Conservation (phyloP, 192 early-diverging fungal genomes). For the Glomus cerebriforme region DNA sequence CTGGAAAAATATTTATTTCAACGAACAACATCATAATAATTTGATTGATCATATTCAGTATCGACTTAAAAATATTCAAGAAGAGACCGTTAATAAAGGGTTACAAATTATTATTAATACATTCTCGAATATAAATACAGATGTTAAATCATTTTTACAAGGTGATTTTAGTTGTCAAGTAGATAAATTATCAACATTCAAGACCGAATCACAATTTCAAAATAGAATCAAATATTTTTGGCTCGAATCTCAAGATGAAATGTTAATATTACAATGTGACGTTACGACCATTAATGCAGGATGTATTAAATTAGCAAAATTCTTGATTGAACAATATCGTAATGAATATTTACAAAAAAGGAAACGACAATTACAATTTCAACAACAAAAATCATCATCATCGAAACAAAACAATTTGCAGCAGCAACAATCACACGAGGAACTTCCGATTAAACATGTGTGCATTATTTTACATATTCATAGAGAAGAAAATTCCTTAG, state of each 20-base stretch:
- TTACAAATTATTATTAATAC: slow-evolving; percentile 30
- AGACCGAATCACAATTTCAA: slow-evolving; percentile 31
- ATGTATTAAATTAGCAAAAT: slow-evolving; percentile 34
- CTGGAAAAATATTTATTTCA: too few species aligned
- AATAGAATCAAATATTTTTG: slow-evolving; percentile 28
- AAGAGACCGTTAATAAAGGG: background rate
- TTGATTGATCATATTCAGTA: too few species aligned
- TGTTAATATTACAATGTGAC: slow-evolving; percentile 34
- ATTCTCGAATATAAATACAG: slow-evolving; percentile 33
- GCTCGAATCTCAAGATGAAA: slow-evolving; percentile 18
- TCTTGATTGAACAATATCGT: slow-evolving; percentile 33
- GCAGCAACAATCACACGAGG: background rate
- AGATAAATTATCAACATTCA: slow-evolving; percentile 31
- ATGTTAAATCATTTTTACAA: slow-evolving; percentile 18
- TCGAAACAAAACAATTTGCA: too few species aligned
- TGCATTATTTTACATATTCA: slow-evolving; percentile 34
- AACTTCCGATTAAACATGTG: background rate
- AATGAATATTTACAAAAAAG: slow-evolving; percentile 6
- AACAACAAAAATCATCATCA: too few species aligned
- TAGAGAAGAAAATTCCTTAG: background rate
- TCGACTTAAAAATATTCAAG: too few species aligned
- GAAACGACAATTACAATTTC: too few species aligned
- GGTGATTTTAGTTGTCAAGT: slow-evolving; percentile 1
- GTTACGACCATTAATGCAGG: slow-evolving; percentile 10
- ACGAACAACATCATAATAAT: too few species aligned